These are phyloP conservation scores for Phytophthora agathidicida DNA, from an alignment of 352 stramenopile species.

Conservation along the genomic window DNA sequence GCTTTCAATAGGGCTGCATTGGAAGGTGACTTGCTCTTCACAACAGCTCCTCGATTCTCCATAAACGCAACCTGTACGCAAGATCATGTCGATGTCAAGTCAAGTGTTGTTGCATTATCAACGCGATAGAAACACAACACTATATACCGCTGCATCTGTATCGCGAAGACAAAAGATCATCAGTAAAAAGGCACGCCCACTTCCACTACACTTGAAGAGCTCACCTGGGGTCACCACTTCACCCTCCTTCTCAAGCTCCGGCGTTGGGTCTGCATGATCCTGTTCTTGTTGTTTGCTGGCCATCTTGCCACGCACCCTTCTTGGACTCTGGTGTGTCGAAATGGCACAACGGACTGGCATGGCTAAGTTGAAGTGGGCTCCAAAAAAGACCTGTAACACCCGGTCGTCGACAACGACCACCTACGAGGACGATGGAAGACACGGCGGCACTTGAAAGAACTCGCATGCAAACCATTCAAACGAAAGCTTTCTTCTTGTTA, in stretches of 20 bases:
- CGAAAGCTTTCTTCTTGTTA: constrained; percentile 10
- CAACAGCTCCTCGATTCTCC: constrained; percentile 27
- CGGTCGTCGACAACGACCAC: no score
- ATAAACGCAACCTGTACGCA: constrained; percentile 31
- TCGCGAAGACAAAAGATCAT: neutral
- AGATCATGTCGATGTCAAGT: neutral
- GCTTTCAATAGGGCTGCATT: constrained; percentile 57
- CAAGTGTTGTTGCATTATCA: neutral
- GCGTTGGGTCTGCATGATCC: neutral
- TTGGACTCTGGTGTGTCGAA: no score
- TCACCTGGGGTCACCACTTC: constrained; percentile 22
- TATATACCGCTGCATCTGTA: constrained; percentile 29
- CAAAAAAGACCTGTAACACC: constrained; percentile 14
- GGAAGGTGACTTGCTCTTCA: constrained; percentile 48
- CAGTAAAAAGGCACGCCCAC: neutral
- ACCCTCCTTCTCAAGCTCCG: constrained; percentile 16
- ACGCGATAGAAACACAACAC: neutral
- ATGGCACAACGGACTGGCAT: constrained; percentile 19
- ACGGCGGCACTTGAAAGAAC: no score
- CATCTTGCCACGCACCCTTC: constrained; percentile 19
- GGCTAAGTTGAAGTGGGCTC: neutral
- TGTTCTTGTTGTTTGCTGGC: constrained; percentile 21
- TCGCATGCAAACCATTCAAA: neutral
- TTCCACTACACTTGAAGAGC: neutral
- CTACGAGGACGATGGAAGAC: no score